Base-by-base conservation (phyloP, 805 yeast genomes). In the Cyberlindnera mycetangii region DNA sequence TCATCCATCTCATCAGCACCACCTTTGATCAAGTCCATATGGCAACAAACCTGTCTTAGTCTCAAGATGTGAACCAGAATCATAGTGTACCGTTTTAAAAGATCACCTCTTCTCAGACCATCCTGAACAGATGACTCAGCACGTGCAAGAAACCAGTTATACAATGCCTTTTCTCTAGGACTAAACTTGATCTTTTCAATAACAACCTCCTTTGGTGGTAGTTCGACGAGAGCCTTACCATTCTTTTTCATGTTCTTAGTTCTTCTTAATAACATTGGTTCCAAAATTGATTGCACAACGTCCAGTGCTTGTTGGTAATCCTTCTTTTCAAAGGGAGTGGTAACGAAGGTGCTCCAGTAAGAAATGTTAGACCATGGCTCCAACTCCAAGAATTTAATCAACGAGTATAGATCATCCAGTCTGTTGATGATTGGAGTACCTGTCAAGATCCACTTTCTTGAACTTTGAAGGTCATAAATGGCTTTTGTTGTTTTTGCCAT, bases 341-440 rank as follows among this genome's bases (percentile, higher is more conserved):
- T 83, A 22, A 92, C 78, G 60, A 89, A 89, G 14, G 88, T 79
- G 53, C 83, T 84, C 98, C 98, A 92, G 50, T 85, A 83, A 1
- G 87, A 74, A 44, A 85, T 81, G 53, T 85, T 84, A 32, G 82
- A 72, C 97, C 97, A 92, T 1, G 98, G 98, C 53, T 86, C 88
- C n/a, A 90, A 65, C 34, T 80, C 72, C 38, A 92, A 65, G 56
- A 83, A 92, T 52, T 80, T 79, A 15, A 89, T 77, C 39, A 89
- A 64, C 6, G 95, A 83, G 59, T 77, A 90, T 37, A 92, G 65
- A 61, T 92, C 98, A 61, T 92, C 97, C 9, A 92, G 69, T 50
- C 90, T 69, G 62, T 90, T 90, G 32, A 89, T 85, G 22, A 90
- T 86, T 0, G 98, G 97, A 0, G 98, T 90, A 7, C 98, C 98